Conservation (phyloP, 257 asterid genomes). For the Solanum tarapatanum region DNA sequence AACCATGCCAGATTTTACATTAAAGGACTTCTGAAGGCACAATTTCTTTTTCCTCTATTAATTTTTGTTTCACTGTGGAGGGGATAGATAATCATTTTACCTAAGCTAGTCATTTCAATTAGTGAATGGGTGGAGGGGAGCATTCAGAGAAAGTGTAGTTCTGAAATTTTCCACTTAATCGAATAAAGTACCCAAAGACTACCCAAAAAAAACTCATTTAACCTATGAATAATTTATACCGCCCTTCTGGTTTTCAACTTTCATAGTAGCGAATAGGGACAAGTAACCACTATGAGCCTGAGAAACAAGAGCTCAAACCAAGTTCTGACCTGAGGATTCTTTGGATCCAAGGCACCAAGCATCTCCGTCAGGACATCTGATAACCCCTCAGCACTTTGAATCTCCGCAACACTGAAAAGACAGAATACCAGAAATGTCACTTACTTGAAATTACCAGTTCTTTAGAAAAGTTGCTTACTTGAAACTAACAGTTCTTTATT, state of each 20-base stretch:
- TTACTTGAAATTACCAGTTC: neutral
- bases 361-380: conserved; percentile 77
- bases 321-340: conserved; percentile 51
- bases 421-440: neutral
- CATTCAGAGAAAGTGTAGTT: neutral
- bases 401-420: conserved; percentile 59
- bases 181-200: neutral
- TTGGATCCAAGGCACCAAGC: conserved; percentile 74
- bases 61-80: neutral
- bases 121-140: neutral
- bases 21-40: neutral
- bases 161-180: neutral
- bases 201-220: too few relatives aligned
- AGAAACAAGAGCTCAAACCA: neutral
- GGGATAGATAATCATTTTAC: neutral
- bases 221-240: too few relatives aligned
- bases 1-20: neutral
- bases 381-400: conserved; percentile 77
- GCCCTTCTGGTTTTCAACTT: too few relatives aligned
- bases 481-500: neutral
- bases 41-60: neutral
- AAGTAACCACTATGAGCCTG: neutral
- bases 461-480: neutral
- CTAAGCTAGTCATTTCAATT: neutral
- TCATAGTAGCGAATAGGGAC: too few relatives aligned